Percentiles rank a stretch among this genome's conserved stretches.
phyloP scores from a whole-genome alignment of 768 basidiomycete genomes.

The Thelephora aurantiotincta region DNA sequence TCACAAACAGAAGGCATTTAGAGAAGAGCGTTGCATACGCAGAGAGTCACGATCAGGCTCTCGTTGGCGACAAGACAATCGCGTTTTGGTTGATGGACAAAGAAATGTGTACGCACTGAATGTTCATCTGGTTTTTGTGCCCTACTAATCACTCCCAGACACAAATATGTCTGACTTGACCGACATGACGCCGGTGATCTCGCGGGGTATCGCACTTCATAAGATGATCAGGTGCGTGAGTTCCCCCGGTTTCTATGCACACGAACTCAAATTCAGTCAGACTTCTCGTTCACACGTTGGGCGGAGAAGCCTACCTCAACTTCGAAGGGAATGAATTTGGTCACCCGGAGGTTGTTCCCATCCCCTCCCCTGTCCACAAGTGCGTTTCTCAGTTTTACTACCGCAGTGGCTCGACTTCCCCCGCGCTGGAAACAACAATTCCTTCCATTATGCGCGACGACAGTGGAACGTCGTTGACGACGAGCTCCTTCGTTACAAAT shows the following conservation, averaged over 20 bases:
- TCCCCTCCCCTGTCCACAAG: neutral
- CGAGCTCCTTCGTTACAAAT: conserved; percentile 73
- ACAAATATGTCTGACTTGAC: conserved; percentile 88
- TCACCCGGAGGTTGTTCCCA: conserved; percentile 69
- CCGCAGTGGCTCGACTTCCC: conserved; percentile 98
- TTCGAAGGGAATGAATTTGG: conserved; percentile 99
- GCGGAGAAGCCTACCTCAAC: conserved; percentile 95
- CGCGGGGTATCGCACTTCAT: conserved; percentile 85
- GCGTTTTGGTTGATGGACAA: conserved; percentile 99
- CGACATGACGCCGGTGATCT: conserved; percentile 69
- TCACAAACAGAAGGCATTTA: conserved; percentile 77
- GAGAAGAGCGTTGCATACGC: conserved; percentile 91
- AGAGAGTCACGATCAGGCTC: conserved; percentile 95
- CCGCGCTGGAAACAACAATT: conserved; percentile 87
- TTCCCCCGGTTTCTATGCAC: neutral
- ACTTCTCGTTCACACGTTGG: conserved; percentile 79
- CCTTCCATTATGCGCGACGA: conserved; percentile 92
- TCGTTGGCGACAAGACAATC: conserved; percentile 96
- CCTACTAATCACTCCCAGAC: conserved; percentile 32
- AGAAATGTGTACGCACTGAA: conserved; percentile 78
- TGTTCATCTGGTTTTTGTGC: neutral
- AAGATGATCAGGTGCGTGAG: conserved; percentile 83
- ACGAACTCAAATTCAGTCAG: conserved; percentile 23
- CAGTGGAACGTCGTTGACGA: conserved; percentile 97
- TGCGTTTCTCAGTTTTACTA: neutral